These are phyloP conservation scores for Rhododendron williamsianum DNA, from an alignment of 148 eudicot species.

Conservation along the genomic window DNA sequence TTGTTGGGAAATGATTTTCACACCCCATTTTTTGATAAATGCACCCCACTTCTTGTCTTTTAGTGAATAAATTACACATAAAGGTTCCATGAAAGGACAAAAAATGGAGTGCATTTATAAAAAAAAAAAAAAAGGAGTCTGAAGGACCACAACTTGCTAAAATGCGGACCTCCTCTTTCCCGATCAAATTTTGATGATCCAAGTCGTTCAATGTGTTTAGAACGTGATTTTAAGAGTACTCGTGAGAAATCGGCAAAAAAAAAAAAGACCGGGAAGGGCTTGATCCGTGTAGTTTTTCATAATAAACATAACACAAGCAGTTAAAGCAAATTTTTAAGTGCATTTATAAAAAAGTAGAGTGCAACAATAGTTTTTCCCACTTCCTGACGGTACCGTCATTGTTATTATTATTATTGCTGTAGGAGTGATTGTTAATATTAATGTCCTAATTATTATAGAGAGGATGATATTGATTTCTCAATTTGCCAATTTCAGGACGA, in stretches of 20 bases:
- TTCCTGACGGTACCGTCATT: background rate
- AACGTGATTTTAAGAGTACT: too few relatives aligned
- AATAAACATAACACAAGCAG: too few relatives aligned
- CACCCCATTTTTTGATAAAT: background rate
- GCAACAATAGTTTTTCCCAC: background rate
- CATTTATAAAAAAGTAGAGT: background rate
- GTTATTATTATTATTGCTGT: background rate
- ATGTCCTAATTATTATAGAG: background rate
- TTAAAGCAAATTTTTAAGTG: background rate
- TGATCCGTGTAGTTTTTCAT: too few relatives aligned
- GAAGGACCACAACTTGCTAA: too few relatives aligned
- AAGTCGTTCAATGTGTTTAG: too few relatives aligned
- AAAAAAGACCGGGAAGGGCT: too few relatives aligned
- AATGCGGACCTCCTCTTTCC: too few relatives aligned
- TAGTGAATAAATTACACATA: background rate
- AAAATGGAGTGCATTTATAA: background rate
- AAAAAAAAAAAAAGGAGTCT: background rate
- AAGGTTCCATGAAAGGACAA: too few relatives aligned
- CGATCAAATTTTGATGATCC: too few relatives aligned
- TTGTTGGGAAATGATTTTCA: background rate
- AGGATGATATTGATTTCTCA: background rate
- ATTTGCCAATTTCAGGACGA: conserved; percentile 50
- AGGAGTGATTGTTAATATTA: background rate
- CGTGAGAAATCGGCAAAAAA: too few relatives aligned
- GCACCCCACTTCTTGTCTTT: background rate